phyloP scores from a whole-genome alignment of 345 rosid species.

The Euphorbia lathyris region DNA sequence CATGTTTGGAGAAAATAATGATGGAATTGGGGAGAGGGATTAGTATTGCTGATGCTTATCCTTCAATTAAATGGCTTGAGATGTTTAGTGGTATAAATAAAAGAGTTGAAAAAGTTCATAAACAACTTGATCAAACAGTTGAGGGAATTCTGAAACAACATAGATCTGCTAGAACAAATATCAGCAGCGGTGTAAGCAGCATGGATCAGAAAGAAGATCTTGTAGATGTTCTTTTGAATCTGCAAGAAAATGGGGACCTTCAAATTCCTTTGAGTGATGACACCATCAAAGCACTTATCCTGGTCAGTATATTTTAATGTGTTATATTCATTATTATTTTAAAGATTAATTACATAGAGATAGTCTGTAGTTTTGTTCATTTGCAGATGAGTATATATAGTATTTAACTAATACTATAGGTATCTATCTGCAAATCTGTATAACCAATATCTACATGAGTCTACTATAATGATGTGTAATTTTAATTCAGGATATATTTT shows the following conservation, averaged over 20 bases:
- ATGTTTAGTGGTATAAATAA: neutral
- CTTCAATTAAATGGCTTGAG: neutral
- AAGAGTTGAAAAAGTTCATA: neutral
- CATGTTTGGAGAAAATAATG: neutral
- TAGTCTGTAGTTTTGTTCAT: too few species aligned
- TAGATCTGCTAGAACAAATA: neutral
- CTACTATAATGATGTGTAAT: too few species aligned
- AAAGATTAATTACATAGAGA: too few species aligned
- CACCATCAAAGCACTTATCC: slow-evolving; percentile 10
- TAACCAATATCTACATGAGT: too few species aligned
- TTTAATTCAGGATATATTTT: neutral
- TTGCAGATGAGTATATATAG: too few species aligned
- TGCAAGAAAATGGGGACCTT: neutral
- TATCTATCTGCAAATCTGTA: too few species aligned
- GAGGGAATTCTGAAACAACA: neutral
- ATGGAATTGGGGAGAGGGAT: neutral
- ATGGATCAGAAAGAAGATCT: neutral
- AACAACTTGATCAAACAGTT: neutral
- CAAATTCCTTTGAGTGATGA: neutral
- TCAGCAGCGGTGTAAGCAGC: neutral
- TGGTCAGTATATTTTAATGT: neutral
- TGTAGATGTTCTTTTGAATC: slow-evolving; percentile 13
- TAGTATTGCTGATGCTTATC: slow-evolving; percentile 1
- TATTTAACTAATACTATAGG: too few species aligned
- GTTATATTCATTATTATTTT: too few species aligned